Conservation (phyloP, 2,329 filamentous ascomycete genomes). For the Aspergillus cejpii region DNA sequence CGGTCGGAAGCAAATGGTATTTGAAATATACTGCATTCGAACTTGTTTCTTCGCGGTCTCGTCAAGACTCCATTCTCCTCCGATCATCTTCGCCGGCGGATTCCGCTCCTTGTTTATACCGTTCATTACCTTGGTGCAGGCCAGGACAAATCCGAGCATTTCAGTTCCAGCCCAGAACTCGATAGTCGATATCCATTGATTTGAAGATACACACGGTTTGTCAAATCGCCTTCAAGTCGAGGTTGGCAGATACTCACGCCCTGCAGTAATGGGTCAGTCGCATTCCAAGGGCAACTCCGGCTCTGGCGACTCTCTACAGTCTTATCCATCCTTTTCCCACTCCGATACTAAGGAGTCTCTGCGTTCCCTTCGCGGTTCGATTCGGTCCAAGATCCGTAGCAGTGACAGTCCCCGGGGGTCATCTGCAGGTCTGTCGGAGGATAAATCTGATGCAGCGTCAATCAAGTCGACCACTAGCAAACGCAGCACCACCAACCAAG, state of each 20-base stretch:
- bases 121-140: slow-evolving; percentile 12
- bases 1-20: not conserved
- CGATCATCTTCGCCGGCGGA: slow-evolving; percentile 2
- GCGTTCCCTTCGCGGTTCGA: slow-evolving; percentile 70
- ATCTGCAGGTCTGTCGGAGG: slow-evolving; percentile 54
- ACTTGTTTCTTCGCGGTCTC: not conserved
- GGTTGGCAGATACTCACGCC: slow-evolving; percentile 30
- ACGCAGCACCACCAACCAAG: slow-evolving; percentile 25
- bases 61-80: not conserved
- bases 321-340: slow-evolving; percentile 85
- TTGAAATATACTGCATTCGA: not conserved
- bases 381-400: slow-evolving; percentile 73
- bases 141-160: slow-evolving; percentile 26
- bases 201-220: slow-evolving; percentile 20
- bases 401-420: slow-evolving; percentile 78
- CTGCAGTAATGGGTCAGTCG: slow-evolving; percentile 45
- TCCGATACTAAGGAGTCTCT: slow-evolving; percentile 90
- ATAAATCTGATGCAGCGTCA: slow-evolving; percentile 69
- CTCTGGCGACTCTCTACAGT: slow-evolving; percentile 60
- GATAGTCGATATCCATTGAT: slow-evolving; percentile 19
- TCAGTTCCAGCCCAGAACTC: slow-evolving; percentile 21
- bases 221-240: slow-evolving; percentile 19
- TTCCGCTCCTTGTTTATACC: slow-evolving; percentile 17
- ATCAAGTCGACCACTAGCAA: slow-evolving; percentile 61
- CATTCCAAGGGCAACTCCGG: slow-evolving; percentile 51